phyloP scores from a whole-genome alignment of 1,284 basidiomycete genomes.

The Meripilus lineatus region DNA sequence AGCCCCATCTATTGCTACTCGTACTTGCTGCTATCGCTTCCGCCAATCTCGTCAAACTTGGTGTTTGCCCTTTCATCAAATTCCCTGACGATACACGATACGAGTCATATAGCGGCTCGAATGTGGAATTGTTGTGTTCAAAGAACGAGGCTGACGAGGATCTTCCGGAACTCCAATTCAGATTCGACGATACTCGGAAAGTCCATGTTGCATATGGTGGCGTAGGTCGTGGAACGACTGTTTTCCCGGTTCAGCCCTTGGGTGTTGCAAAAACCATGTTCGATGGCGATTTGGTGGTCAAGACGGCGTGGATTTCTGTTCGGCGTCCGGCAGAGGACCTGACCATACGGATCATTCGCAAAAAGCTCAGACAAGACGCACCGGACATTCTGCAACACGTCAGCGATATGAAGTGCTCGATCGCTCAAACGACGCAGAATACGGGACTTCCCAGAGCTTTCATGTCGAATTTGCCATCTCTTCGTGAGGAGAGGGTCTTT shows the following conservation, averaged over 20 bases:
- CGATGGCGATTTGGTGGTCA: background rate
- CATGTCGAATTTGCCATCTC: background rate
- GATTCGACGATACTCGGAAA: too few relatives aligned
- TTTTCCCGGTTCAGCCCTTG: background rate
- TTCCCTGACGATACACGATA: too few relatives aligned
- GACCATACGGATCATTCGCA: background rate
- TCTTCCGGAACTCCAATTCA: too few relatives aligned
- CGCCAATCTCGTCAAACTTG: background rate
- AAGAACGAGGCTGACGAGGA: too few relatives aligned
- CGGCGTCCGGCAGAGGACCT: background rate
- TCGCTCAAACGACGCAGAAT: conserved; percentile 2
- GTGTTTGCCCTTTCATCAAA: background rate
- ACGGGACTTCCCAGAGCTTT: conserved; percentile 3
- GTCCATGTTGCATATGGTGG: too few relatives aligned
- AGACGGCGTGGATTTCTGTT: background rate
- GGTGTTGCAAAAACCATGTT: background rate
- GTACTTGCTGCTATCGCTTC: conserved; percentile 2
- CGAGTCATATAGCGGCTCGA: too few relatives aligned
- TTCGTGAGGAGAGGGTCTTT: conserved; percentile 8
- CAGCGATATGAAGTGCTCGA: conserved; percentile 9
- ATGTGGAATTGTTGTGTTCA: too few relatives aligned
- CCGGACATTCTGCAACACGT: background rate
- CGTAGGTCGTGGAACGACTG: conserved; percentile 1
- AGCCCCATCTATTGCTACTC: background rate
- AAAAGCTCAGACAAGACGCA: background rate